Conservation (phyloP, 768 basidiomycete species). For the Suillus weaverae region DNA sequence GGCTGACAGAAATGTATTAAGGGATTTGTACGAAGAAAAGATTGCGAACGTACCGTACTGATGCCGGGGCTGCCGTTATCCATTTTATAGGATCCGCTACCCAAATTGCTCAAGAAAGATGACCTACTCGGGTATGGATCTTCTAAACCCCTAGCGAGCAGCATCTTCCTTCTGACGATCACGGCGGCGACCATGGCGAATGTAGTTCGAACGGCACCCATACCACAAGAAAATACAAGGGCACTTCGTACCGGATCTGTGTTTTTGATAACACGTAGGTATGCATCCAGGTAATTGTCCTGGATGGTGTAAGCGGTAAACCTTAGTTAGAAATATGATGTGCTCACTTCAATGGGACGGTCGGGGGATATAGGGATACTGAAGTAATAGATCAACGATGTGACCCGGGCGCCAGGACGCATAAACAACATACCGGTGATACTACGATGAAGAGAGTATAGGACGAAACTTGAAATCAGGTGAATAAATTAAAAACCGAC, state of each 20-base stretch:
- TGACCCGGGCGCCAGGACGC: neutral
- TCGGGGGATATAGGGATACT: slow-evolving; percentile 96
- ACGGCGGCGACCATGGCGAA: slow-evolving; percentile 97
- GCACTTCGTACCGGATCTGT: slow-evolving; percentile 80
- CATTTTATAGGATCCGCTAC: slow-evolving; percentile 15
- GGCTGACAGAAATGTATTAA: slow-evolving; percentile 18
- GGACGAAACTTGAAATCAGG: slow-evolving; percentile 9
- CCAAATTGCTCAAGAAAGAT: slow-evolving; percentile 14
- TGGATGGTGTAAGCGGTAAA: slow-evolving; percentile 24
- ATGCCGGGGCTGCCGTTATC: slow-evolving; percentile 36
- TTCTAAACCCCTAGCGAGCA: slow-evolving; percentile 57
- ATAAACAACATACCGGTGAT: slow-evolving; percentile 60
- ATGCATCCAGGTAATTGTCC: slow-evolving; percentile 96
- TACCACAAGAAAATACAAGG: slow-evolving; percentile 93
- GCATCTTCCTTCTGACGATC: slow-evolving; percentile 78
- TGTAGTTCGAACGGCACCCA: slow-evolving; percentile 94
- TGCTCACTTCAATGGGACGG: slow-evolving; percentile 78
- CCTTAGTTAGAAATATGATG: neutral
- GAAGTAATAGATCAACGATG: slow-evolving; percentile 7
- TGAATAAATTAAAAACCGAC: neutral
- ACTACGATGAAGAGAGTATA: slow-evolving; percentile 41
- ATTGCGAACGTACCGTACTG: slow-evolving; percentile 45
- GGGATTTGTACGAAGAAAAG: neutral
- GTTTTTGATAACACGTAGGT: slow-evolving; percentile 75
- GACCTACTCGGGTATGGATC: slow-evolving; percentile 72